phyloP scores from a whole-genome alignment of 306 rosid genomes.

The Gleditsia sinensis region DNA sequence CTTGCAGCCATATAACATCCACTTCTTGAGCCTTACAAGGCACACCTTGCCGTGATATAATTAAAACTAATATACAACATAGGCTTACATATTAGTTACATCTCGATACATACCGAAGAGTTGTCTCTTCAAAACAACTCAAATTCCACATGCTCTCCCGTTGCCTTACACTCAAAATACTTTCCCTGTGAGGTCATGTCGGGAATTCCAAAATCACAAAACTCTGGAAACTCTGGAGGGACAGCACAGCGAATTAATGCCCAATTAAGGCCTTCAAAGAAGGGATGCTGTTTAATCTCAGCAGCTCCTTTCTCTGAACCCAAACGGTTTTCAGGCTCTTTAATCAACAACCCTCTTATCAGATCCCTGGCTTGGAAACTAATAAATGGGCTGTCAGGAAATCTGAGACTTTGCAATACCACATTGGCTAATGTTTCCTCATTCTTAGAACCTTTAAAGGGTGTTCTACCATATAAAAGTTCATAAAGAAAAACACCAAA shows the following conservation, averaged over 20 bases:
- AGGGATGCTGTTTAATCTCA: conserved; percentile 86
- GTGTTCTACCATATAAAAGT: conserved; percentile 79
- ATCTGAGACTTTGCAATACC: conserved; percentile 65
- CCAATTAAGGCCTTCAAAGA: conserved; percentile 90
- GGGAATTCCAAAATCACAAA: conserved; percentile 57
- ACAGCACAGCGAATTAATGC: conserved; percentile 77
- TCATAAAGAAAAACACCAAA: conserved; percentile 89
- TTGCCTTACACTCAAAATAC: conserved; percentile 65
- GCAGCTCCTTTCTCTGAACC: conserved; percentile 88
- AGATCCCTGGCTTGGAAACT: conserved; percentile 84
- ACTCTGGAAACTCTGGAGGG: conserved; percentile 83
- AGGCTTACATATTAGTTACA: conserved; percentile 48
- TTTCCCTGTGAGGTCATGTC: conserved; percentile 52
- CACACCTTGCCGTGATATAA: conserved; percentile 31
- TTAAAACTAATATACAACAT: conserved; percentile 60
- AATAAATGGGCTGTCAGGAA: conserved; percentile 71
- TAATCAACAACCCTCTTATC: conserved; percentile 70
- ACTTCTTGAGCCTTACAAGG: conserved; percentile 37
- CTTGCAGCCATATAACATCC: conserved; percentile 31
- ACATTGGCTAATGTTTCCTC: conserved; percentile 85
- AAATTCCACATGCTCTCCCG: conserved; percentile 76
- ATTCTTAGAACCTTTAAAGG: conserved; percentile 73
- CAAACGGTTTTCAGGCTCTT: conserved; percentile 81
- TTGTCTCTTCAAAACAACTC: conserved; percentile 64
- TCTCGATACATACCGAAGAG: conserved; percentile 32